Base-by-base conservation (phyloP, 2,329 filamentous ascomycete species). In the Neodidymelliopsis sp. region DNA sequence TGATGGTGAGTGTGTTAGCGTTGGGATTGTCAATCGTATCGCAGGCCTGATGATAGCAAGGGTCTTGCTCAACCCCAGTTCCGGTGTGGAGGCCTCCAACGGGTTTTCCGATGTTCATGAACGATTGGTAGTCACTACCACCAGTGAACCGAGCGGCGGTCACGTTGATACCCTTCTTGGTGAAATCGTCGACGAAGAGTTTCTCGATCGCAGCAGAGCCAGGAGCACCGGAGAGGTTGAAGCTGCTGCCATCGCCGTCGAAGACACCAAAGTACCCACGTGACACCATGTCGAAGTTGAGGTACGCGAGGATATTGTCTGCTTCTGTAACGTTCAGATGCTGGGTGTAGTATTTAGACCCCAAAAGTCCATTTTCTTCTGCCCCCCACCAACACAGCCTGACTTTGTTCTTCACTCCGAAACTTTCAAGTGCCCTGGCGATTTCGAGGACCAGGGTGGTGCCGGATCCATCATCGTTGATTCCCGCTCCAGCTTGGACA, bases 221-320 rank as follows among this genome's bases (percentile, higher is more conserved):
- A 0, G 65, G 54, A 0, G 71, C 61, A 4, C 70, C 72, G 6
- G 58, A 60, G 6, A 71, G 60, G 35, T 70, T 69, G 48, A 65
- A 66, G 1, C 61, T 62, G 43, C 61, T 66, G 10, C 72, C 72
- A 39, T 74, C 70, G 9, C 72, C 72, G 38, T 74, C 71, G 37
- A 74, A 74, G 30, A 74, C 69, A 10, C 67, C 70, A 51, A 70
- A 71, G 57, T 73, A 69, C 8, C 67, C 72, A 27, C 69, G 66
- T 16, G 67, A 69, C 0, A 74, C 69, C 74, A 76, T 76, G 57
- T 76, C 74, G 59, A 75, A 76, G 66, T 76, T 75, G 7, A 76
- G 66, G 51, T 75, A 75, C 1, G 72, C 63, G 10, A 73, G 65
- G 40, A 76, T 72, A 49, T 71, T 72, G 57, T 65, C 63, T 6